Evolutionary conservation across 2,329 filamentous ascomycete genomes (phyloP), one percentile per base, ranked within the genome.

Genomic region (Decorospora gaudefroyi): DNA sequence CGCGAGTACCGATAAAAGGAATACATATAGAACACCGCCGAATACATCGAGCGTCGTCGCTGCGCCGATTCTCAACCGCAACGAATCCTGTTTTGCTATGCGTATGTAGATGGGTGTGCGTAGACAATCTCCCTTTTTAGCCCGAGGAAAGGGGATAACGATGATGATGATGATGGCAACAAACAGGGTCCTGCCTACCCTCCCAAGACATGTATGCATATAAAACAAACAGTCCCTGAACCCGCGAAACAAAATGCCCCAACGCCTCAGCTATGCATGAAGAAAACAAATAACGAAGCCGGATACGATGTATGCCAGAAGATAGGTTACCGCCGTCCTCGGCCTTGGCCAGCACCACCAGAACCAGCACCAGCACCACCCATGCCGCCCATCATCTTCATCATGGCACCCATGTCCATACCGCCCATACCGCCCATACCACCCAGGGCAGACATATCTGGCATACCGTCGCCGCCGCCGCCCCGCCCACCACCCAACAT

Each of bases 401-500:
- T 67, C 63, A 69, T 63, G 12, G 52, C 53, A 2, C 56, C 52
- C 54, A 64, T 63, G 25, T 76, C 63, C 55, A 67, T 64, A 13
- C 77, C 78, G 38, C 74, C 74, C 71, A 79, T 77, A 2, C 78
- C 78, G 8, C 81, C 79, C 79, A 85, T 82, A 16, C 76, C 77
- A 42, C 72, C 72, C 60, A 80, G 77, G 1, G 78, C 78, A 6
- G 80, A 79, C 79, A 85, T 82, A 32, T 76, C 74, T 1, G 86
- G 85, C 77, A 91, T 84, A 11, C 67, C 69, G n/a, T n/a, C n/a
- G 0, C 81, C 82, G 1, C 82, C 86, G 1, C 61, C 66, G 6
- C 76, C 85, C 4, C 83, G 84, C 1, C 84, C 85, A 12, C 84
- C 84, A 3, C 86, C 87, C 57, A 96, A 81, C 87, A 95, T 95